Conservation (phyloP, 2,329 filamentous ascomycete species). For the Aspergillus brasiliensis region DNA sequence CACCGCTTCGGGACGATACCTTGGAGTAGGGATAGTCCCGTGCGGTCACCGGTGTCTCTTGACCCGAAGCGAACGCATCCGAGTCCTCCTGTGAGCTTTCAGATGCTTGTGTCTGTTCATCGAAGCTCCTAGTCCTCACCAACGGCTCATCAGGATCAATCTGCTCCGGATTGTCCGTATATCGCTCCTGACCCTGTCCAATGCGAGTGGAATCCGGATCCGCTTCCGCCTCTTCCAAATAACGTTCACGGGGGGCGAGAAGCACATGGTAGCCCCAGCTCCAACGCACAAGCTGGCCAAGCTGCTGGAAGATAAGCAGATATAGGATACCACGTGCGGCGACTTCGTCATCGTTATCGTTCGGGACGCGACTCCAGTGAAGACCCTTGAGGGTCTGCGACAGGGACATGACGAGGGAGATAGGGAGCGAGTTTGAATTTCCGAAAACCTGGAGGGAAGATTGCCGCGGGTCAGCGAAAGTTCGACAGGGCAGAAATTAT, state of each 20-base stretch:
- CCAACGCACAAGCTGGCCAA: slow-evolving; percentile 93
- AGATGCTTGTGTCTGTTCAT: slow-evolving; percentile 23
- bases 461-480: background rate
- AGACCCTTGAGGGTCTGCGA: slow-evolving; percentile 89
- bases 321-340: slow-evolving; percentile 92
- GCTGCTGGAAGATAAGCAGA: slow-evolving; percentile 93
- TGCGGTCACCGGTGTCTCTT: slow-evolving; percentile 42
- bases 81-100: slow-evolving; percentile 17
- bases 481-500: background rate
- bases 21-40: slow-evolving; percentile 41
- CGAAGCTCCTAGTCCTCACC: slow-evolving; percentile 35
- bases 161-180: slow-evolving; percentile 43
- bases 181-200: slow-evolving; percentile 43
- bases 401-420: slow-evolving; percentile 90
- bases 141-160: slow-evolving; percentile 41
- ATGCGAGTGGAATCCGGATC: slow-evolving; percentile 37
- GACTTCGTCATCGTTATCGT: slow-evolving; percentile 94
- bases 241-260: slow-evolving; percentile 74
- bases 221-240: slow-evolving; percentile 46
- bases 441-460: slow-evolving; percentile 69
- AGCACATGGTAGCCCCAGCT: slow-evolving; percentile 97
- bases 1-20: slow-evolving; percentile 26
- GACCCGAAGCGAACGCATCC: slow-evolving; percentile 38
- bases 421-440: slow-evolving; percentile 96
- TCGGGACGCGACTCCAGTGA: slow-evolving; percentile 88